Conservation (phyloP, 2,329 filamentous ascomycete genomes). For the Alternaria sp. region DNA sequence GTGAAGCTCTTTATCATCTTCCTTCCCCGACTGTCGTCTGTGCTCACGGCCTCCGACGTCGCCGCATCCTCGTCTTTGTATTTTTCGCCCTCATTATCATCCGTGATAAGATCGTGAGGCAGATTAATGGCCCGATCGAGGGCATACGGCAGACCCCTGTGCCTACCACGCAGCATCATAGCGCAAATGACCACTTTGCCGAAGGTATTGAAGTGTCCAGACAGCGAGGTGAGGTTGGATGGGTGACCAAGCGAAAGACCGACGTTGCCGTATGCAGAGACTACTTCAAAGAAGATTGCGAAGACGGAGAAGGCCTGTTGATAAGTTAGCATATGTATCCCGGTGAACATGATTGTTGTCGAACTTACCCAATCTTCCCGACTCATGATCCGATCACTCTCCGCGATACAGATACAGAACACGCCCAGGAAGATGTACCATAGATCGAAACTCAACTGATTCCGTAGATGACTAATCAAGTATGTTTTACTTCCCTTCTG, state of each 20-base stretch:
- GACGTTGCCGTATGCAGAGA: slow-evolving; percentile 74
- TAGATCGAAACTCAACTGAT: slow-evolving; percentile 94
- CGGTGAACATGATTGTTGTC: too few relatives aligned
- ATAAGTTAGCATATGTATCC: neutral
- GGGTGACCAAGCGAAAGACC: slow-evolving; percentile 87
- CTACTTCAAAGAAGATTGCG: slow-evolving; percentile 53
- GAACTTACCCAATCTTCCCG: slow-evolving; percentile 56
- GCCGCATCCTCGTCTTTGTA: slow-evolving; percentile 2
- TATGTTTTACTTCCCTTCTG: slow-evolving; percentile 72
- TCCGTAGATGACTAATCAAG: slow-evolving; percentile 87
- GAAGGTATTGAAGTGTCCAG: slow-evolving; percentile 77
- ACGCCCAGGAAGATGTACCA: slow-evolving; percentile 96
- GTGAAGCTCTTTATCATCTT: slow-evolving; percentile 6
- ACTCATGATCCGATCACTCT: slow-evolving; percentile 75
- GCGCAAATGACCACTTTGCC: slow-evolving; percentile 71
- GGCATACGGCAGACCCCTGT: slow-evolving; percentile 71
- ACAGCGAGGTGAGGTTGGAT: slow-evolving; percentile 78
- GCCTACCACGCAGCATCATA: slow-evolving; percentile 71
- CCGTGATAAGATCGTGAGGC: slow-evolving; percentile 60
- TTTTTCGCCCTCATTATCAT: neutral
- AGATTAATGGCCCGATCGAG: slow-evolving; percentile 74
- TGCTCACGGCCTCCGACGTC: neutral
- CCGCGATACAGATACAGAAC: slow-evolving; percentile 90
- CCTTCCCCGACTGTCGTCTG: neutral
- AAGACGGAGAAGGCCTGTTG: slow-evolving; percentile 56